phyloP scores from a whole-genome alignment of 345 rosid genomes.

The Eucalyptus curtisii region DNA sequence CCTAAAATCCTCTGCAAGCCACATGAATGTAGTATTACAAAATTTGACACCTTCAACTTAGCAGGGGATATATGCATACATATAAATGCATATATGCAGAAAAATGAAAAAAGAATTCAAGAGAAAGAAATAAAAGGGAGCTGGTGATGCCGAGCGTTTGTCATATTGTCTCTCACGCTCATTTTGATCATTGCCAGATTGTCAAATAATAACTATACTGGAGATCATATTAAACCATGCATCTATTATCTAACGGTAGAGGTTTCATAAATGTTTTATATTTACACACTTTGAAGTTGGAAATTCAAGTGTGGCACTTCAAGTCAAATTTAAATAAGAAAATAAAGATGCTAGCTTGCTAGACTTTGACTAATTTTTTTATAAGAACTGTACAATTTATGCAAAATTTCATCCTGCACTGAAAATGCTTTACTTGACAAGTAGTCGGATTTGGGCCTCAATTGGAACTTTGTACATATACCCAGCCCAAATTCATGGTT shows the following conservation, averaged over 20 bases:
- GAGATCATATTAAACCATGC: not conserved
- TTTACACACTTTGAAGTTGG: not conserved
- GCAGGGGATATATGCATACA: not conserved
- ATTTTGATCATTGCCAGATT: not conserved
- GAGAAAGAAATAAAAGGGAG: not conserved
- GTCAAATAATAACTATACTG: not conserved
- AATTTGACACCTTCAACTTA: too few relatives aligned
- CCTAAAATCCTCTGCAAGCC: not conserved
- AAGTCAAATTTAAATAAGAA: not conserved
- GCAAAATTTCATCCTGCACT: not conserved
- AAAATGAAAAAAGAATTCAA: too few relatives aligned
- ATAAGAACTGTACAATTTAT: not conserved
- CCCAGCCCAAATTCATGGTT: not conserved
- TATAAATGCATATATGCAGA: not conserved
- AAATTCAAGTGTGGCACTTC: not conserved
- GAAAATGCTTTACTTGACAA: not conserved
- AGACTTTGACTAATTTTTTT: not conserved
- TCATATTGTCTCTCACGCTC: not conserved
- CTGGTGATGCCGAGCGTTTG: not conserved
- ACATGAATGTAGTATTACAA: not conserved
- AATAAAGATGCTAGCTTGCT: not conserved
- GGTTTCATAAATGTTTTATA: not conserved
- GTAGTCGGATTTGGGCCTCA: not conserved
- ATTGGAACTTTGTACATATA: not conserved
- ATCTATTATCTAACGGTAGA: not conserved